Base-by-base conservation (phyloP, 2,329 filamentous ascomycete genomes). In the Geosmithia putterillii region DNA sequence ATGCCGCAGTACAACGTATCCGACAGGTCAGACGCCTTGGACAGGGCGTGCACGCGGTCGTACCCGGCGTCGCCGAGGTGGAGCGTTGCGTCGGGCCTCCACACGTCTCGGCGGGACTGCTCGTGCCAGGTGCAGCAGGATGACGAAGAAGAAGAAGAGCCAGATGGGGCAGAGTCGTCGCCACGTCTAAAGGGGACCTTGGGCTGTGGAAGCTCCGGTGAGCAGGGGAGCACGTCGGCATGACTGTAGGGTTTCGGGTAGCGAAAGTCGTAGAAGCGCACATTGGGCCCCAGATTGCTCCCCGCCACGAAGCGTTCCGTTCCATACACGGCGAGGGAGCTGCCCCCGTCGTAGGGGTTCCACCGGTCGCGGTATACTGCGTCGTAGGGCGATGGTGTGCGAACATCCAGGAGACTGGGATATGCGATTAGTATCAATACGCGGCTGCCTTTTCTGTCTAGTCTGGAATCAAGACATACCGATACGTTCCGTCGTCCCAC, bases 191-290 rank as follows among this genome's bases (percentile, higher is more conserved):
- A 54, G 15, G 50, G 54, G 1, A 63, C 61, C 12, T n/a, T 49
- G 25, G 59, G 65, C 46, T 52, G 59, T 0, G 71, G 70, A 6
- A 45, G 45, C 4, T 53, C 47, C 7, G 43, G 46, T 6, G 63
- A 59, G 51, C 73, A 77, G 0, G 70, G 61, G 10, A 74, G 57
- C 4, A 62, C 66, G 3, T 63, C 58, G 3, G 69, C 69, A 55
- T 76, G 66, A 44, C 66, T 56, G 48, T 76, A 76, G 3, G 57
- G 48, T 47, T 60, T 68, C 0, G 65, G 54, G 57, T 67, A 70
- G 10, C 73, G 70, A 44, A 73, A 72, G 58, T 77, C 73, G 46
- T 76, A 76, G 25, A 75, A 54, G 42, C 71, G 69, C 44, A 77
- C 47, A 9, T 62, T 59, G 0, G 65, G 57, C 4, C 60, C 59